Conservation (phyloP, 306 rosid genomes). For the Alnus glutinosa region DNA sequence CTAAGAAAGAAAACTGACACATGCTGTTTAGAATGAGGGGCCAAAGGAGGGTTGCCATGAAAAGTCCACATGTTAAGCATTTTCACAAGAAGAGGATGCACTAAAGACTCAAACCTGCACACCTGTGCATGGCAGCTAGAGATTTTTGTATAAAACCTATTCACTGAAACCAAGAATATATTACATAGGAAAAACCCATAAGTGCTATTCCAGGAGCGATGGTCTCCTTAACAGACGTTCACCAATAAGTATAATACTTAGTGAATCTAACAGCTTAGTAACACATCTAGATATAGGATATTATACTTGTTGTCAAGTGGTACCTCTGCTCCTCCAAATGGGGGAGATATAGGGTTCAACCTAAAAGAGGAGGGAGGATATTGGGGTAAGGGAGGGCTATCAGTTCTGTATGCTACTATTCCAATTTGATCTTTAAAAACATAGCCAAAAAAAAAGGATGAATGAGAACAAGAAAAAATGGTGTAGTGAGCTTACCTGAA, state of each 20-base stretch:
- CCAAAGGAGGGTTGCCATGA: background rate
- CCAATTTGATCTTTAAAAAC: background rate
- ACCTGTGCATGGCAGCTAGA: background rate
- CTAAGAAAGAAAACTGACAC: background rate
- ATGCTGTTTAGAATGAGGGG: background rate
- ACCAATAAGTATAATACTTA: background rate
- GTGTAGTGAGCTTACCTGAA: constrained; percentile 60
- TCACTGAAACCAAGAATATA: background rate
- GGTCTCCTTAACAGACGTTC: background rate
- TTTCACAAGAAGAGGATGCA: background rate
- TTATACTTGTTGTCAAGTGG: background rate
- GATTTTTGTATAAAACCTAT: background rate
- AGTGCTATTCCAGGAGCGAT: background rate
- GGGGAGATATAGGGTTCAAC: background rate
- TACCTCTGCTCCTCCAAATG: background rate
- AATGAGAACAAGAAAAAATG: background rate
- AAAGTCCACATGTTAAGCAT: background rate
- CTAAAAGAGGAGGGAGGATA: background rate
- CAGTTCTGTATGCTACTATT: background rate
- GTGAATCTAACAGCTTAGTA: background rate
- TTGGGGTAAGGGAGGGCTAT: background rate
- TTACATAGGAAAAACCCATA: background rate
- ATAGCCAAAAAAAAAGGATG: background rate
- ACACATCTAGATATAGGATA: background rate
- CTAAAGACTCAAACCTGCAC: background rate